Conservation (phyloP, 176 grass and related monocot species). For the Dactylis glomerata region DNA sequence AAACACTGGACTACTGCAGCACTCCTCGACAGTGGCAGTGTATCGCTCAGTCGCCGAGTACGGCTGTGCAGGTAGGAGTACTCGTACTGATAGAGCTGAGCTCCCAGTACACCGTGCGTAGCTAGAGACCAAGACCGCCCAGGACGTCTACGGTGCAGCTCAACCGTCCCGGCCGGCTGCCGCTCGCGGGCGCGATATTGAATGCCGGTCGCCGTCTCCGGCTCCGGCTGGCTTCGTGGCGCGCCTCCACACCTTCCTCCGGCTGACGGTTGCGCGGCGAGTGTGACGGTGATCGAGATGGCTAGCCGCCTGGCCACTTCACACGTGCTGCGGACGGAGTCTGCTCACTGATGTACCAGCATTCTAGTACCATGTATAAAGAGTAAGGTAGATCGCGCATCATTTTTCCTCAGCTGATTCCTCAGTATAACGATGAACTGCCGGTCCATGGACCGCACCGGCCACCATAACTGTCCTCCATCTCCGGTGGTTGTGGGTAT, state of each 20-base stretch:
- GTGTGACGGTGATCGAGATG: not conserved
- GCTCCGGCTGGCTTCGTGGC: not conserved
- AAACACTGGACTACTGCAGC: not conserved
- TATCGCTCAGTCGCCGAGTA: conserved; percentile 9
- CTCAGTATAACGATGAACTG: not conserved
- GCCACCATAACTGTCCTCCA: conserved; percentile 17
- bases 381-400: not conserved
- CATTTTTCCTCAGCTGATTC: not conserved
- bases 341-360: not conserved
- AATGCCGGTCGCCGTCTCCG: conserved; percentile 37
- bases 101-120: not conserved
- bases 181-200: conserved; percentile 1
- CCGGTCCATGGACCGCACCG: not conserved
- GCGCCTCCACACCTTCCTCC: not conserved
- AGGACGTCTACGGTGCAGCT: not conserved
- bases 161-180: conserved; percentile 31
- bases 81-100: no score
- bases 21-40: not conserved
- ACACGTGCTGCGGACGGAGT: not conserved
- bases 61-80: not conserved
- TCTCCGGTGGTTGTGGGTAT: conserved; percentile 15
- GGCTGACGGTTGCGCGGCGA: not conserved
- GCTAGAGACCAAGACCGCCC: not conserved
- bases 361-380: not conserved
- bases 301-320: not conserved